A percentile compares a stretch with the other conserved stretches of the same genome.
phyloP scores from a whole-genome alignment of 169 alveolate species.

The Blepharisma undulans region DNA sequence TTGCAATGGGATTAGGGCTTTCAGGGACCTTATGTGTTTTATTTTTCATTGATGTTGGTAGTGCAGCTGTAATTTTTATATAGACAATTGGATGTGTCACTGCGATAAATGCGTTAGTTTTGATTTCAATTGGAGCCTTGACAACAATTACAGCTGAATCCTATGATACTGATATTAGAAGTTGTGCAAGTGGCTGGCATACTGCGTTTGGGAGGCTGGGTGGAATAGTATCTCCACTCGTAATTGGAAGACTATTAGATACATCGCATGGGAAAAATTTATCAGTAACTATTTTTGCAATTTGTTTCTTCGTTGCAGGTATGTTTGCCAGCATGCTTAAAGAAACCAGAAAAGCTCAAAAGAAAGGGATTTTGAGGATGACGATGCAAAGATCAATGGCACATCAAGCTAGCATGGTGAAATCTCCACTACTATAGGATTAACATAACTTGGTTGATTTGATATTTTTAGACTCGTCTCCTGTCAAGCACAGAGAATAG shows the following conservation, averaged over 20 bases:
- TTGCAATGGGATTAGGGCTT: neutral
- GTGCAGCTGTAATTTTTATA: neutral
- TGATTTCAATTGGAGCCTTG: constrained; percentile 3
- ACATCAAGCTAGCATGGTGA: neutral
- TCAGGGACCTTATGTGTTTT: neutral
- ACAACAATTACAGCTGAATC: constrained; percentile 20
- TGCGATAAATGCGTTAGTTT: neutral
- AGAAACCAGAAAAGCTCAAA: constrained; percentile 3
- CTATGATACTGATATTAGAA: constrained; percentile 1
- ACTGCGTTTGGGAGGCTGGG: constrained; percentile 7
- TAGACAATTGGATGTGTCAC: neutral
- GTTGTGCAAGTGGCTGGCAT: neutral
- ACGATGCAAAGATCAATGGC: neutral
- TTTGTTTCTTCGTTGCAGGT: neutral
- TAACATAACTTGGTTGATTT: neutral
- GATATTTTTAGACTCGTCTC: neutral
- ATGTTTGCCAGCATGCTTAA: constrained; percentile 1
- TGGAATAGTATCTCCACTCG: neutral
- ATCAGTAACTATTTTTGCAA: neutral
- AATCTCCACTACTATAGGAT: neutral
- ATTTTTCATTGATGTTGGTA: neutral
- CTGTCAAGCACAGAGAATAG: neutral
- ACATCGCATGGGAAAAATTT: neutral
- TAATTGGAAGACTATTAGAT: constrained; percentile 13
- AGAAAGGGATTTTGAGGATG: neutral